Evolutionary conservation across 2,329 filamentous ascomycete species (phyloP).

Genomic region (Stagonosporopsis chrysanthemi): DNA sequence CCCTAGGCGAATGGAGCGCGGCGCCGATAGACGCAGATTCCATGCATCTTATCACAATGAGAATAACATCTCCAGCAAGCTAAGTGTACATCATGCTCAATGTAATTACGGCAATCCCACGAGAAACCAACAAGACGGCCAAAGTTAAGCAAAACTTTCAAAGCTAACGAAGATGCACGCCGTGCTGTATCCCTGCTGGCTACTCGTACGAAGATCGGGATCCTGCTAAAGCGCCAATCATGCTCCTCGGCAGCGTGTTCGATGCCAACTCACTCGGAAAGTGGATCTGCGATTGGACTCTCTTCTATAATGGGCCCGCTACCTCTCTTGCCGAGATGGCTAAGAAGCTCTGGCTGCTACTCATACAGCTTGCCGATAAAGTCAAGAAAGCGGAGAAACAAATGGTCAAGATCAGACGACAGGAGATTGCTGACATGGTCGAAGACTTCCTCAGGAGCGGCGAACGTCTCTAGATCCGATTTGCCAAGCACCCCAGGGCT

Average conservation of each 20-base stretch:
- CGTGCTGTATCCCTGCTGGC: constrained; percentile 77
- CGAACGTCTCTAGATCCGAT: constrained; percentile 83
- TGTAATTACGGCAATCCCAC: too few relatives aligned
- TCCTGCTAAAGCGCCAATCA: constrained; percentile 89
- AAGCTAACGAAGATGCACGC: constrained; percentile 70
- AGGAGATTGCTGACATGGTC: constrained; percentile 79
- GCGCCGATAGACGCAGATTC: too few relatives aligned
- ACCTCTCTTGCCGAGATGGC: constrained; percentile 90
- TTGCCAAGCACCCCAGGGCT: constrained; percentile 84
- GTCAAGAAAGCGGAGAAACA: constrained; percentile 88
- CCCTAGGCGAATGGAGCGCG: too few relatives aligned
- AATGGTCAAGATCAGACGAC: constrained; percentile 73
- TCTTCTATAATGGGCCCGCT: constrained; percentile 82
- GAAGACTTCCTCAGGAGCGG: constrained; percentile 91
- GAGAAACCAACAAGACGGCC: too few relatives aligned
- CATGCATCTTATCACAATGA: too few relatives aligned
- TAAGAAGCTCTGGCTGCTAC: constrained; percentile 91
- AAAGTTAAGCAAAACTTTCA: too few relatives aligned
- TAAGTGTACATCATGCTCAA: too few relatives aligned
- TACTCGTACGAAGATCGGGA: constrained; percentile 99
- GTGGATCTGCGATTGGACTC: constrained; percentile 99
- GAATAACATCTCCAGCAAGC: too few relatives aligned
- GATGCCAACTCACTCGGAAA: constrained; percentile 97
- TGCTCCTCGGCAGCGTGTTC: constrained; percentile 93
- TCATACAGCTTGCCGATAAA: constrained; percentile 94